A percentile compares a stretch with the other conserved stretches of the same genome.
These are phyloP conservation scores for Micractinium conductrix DNA, from an alignment of 139 green algal species.

Conservation along the genomic window DNA sequence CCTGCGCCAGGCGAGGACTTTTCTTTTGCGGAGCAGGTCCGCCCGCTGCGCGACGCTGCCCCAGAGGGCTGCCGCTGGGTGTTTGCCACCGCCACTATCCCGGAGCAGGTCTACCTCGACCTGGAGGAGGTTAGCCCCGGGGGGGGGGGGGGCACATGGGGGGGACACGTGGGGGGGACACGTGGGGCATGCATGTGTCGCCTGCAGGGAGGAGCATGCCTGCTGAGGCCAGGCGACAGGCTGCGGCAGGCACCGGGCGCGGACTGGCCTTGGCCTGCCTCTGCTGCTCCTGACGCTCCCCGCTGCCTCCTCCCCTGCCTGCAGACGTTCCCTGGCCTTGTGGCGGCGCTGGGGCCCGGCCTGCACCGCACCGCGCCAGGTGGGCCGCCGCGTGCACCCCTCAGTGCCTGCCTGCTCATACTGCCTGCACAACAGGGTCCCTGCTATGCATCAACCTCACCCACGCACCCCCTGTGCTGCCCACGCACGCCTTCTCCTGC, in stretches of 20 bases:
- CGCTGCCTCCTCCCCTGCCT: background rate
- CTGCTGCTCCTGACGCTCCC: too few relatives aligned
- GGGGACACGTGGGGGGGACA: background rate
- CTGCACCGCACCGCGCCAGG: conserved; percentile 83
- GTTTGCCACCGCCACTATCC: conserved; percentile 87
- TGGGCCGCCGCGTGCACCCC: conserved; percentile 16
- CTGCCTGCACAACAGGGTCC: too few relatives aligned
- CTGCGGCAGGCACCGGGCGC: too few relatives aligned
- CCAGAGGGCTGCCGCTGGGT: conserved; percentile 56
- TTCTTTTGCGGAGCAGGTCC: conserved; percentile 71
- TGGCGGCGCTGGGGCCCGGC: conserved; percentile 74
- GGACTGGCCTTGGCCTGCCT: background rate
- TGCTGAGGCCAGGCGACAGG: too few relatives aligned
- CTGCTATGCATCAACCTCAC: too few relatives aligned
- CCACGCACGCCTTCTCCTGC: too few relatives aligned
- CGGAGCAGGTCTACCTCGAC: conserved; percentile 63
- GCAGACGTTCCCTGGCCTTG: conserved; percentile 67
- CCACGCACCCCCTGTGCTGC: too few relatives aligned
- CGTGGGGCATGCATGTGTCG: background rate
- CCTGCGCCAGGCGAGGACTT: conserved; percentile 62
- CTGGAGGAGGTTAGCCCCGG: conserved; percentile 41
- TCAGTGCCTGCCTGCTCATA: too few relatives aligned
- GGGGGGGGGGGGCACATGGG: background rate
- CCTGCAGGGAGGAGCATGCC: too few relatives aligned
- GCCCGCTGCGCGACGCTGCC: conserved; percentile 59